Evolutionary conservation across 2,329 filamentous ascomycete genomes (phyloP).

Genomic region (Hymenoscyphus linearis): DNA sequence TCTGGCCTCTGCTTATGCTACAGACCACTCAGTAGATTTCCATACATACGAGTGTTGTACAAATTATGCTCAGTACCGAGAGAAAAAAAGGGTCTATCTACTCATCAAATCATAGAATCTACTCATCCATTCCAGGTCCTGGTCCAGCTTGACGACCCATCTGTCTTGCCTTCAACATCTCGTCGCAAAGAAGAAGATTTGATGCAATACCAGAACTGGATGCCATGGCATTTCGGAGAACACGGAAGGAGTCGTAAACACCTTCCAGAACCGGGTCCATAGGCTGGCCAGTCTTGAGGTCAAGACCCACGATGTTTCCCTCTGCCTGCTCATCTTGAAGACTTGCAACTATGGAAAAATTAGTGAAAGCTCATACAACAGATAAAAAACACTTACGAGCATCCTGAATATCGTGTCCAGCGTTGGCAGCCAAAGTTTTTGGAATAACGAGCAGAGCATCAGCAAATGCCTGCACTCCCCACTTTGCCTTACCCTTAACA

Average conservation of each 20-base stretch:
- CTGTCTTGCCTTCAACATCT: conserved; percentile 94
- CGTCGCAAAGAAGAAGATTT: conserved; percentile 91
- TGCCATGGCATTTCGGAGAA: conserved; percentile 87
- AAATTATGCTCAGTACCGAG: conserved; percentile 10
- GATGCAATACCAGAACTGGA: conserved; percentile 93
- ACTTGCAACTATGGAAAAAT: conserved; percentile 58
- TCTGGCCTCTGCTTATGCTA: conserved; percentile 6
- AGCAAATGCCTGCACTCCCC: conserved; percentile 89
- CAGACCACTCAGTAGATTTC: conserved; percentile 6
- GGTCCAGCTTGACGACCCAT: conserved; percentile 68
- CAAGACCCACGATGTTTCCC: conserved; percentile 79
- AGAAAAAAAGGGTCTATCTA: conserved; percentile 1
- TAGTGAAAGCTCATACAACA: conserved; percentile 15
- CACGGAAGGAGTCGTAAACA: conserved; percentile 93
- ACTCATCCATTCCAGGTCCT: conserved; percentile 58
- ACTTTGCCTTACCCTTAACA: conserved; percentile 97
- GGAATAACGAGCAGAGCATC: conserved; percentile 93
- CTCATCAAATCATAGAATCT: conserved; percentile 13
- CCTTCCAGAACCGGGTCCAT: conserved; percentile 94
- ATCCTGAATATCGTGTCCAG: conserved; percentile 95
- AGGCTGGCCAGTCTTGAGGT: conserved; percentile 79
- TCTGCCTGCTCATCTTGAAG: conserved; percentile 82
- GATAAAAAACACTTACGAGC: conserved; percentile 58
- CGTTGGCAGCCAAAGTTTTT: conserved; percentile 94
- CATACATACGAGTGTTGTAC: conserved; percentile 20